Base-by-base conservation (phyloP, 2,329 filamentous ascomycete species). In the Neofusicoccum sp. region DNA sequence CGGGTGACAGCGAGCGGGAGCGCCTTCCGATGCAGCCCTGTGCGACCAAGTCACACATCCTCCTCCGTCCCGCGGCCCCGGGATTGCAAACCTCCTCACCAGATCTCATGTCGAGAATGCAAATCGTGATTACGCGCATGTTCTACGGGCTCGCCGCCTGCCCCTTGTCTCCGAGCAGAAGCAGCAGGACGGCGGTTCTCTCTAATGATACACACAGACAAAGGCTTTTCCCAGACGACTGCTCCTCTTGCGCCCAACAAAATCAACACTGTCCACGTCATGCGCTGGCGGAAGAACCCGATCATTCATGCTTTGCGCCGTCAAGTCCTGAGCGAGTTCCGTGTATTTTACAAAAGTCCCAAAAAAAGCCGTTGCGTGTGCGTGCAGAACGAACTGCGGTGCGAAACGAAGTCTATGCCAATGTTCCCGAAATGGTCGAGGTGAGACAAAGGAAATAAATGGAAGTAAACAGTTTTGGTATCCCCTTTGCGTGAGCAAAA, bases 401-500 rank as follows among this genome's bases (percentile, higher is more conserved):
- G 12, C 14, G 58, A 60, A 60, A 40, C 28, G 44, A 66, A 65
- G 69, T 65, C 69, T 70, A 67, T 72, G 68, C 63, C 63, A 59
- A 66, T 68, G 66, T 69, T 67, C 70, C 66, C 40, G 36, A 58
- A 58, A 16, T 36, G 43, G 41, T 28, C n/a, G 41, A 38, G n/a
- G n/a, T 11, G 9, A n/a, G 24, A 34, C 24, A 58, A 47, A 9
- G 36, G 7, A 20, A 38, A 14, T 9, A 47, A 36, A 47, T 16
- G 26, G 14, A 43, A 24, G 14, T 34, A 16, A 45, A 12, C 36
- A 53, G 71, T 75, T 65, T 74, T 75, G 71, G 68, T 75, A 74
- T 75, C 71, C 69, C 51, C 69, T 73, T 58, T 62, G 72, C 72
- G 72, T 73, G 72, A 68, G 72, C 72, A 61, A 61, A 49, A 54